phyloP scores from a whole-genome alignment of 2,329 filamentous ascomycete genomes.

The Cladophialophora immunda region DNA sequence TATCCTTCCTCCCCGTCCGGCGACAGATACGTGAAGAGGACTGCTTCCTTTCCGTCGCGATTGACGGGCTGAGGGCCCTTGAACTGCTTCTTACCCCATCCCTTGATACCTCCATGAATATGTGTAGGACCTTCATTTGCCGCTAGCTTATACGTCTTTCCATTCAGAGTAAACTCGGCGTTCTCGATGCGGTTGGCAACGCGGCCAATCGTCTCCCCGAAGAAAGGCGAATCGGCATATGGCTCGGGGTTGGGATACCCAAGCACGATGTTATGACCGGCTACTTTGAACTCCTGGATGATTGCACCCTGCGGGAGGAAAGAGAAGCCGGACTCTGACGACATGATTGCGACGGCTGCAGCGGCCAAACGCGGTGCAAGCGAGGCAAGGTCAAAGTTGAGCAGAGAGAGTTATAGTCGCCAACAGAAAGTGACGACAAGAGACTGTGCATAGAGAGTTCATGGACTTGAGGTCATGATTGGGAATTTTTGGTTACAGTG shows the following conservation, averaged over 20 bases:
- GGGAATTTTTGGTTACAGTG: constrained; percentile 1
- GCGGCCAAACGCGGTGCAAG: neutral
- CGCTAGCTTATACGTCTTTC: constrained; percentile 72
- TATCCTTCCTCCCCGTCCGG: constrained; percentile 88
- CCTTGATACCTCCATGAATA: constrained; percentile 74
- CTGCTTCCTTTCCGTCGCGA: constrained; percentile 68
- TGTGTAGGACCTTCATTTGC: constrained; percentile 83
- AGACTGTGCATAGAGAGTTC: neutral
- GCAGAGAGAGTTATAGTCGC: neutral
- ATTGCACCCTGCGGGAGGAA: constrained; percentile 57
- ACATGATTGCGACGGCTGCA: constrained; percentile 33
- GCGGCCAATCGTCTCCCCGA: constrained; percentile 91
- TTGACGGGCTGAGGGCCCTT: constrained; percentile 71
- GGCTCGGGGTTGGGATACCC: constrained; percentile 78
- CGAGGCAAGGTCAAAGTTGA: neutral
- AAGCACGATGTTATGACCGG: constrained; percentile 84
- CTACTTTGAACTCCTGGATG: constrained; percentile 76
- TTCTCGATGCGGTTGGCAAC: constrained; percentile 80
- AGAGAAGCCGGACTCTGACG: constrained; percentile 51
- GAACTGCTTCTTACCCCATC: constrained; percentile 85
- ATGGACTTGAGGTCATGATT: constrained; percentile 10
- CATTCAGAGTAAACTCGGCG: constrained; percentile 78
- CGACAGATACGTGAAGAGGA: constrained; percentile 67
- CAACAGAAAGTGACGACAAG: constrained; percentile 3
- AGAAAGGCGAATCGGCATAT: constrained; percentile 82